phyloP scores from a whole-genome alignment of 768 basidiomycete species.

The Pleurotus eryngii region DNA sequence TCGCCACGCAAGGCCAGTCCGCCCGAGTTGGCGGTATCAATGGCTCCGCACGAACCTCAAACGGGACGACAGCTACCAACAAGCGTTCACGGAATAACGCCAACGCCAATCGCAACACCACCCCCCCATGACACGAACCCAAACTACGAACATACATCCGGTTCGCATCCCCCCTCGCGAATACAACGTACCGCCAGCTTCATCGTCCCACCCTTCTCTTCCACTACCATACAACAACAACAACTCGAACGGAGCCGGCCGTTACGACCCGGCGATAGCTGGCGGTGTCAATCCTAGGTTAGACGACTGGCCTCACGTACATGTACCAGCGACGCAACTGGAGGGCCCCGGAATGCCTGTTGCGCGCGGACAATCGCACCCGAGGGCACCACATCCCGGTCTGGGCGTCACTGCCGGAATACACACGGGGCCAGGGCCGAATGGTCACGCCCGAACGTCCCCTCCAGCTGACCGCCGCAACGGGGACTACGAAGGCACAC shows the following conservation, averaged over 20 bases:
- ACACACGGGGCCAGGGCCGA: neutral
- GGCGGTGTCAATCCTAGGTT: neutral
- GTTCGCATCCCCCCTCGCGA: slow-evolving; percentile 23
- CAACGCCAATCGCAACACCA: slow-evolving; percentile 32
- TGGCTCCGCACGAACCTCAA: slow-evolving; percentile 25
- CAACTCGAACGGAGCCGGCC: neutral
- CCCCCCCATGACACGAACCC: slow-evolving; percentile 29
- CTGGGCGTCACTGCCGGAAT: slow-evolving; percentile 8
- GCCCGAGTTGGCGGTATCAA: slow-evolving; percentile 24
- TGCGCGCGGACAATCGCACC: slow-evolving; percentile 33
- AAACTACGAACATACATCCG: slow-evolving; percentile 24
- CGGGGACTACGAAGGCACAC: slow-evolving; percentile 3
- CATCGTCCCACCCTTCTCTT: slow-evolving; percentile 55
- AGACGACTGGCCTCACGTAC: slow-evolving; percentile 49
- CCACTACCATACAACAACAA: slow-evolving; percentile 37
- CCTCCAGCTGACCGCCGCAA: slow-evolving; percentile 6
- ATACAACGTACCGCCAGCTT: slow-evolving; percentile 47
- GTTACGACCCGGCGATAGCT: slow-evolving; percentile 27
- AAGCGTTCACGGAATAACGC: slow-evolving; percentile 44
- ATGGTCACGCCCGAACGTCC: neutral
- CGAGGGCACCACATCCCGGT: slow-evolving; percentile 1
- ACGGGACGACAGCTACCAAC: slow-evolving; percentile 22
- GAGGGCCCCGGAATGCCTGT: slow-evolving; percentile 82
- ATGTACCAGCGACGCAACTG: slow-evolving; percentile 46
- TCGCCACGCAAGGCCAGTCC: slow-evolving; percentile 19